Percentiles rank a stretch among this genome's conserved stretches.
These are phyloP conservation scores for Colletotrichum viniferum DNA, from an alignment of 2,329 filamentous ascomycete species.

Conservation along the genomic window DNA sequence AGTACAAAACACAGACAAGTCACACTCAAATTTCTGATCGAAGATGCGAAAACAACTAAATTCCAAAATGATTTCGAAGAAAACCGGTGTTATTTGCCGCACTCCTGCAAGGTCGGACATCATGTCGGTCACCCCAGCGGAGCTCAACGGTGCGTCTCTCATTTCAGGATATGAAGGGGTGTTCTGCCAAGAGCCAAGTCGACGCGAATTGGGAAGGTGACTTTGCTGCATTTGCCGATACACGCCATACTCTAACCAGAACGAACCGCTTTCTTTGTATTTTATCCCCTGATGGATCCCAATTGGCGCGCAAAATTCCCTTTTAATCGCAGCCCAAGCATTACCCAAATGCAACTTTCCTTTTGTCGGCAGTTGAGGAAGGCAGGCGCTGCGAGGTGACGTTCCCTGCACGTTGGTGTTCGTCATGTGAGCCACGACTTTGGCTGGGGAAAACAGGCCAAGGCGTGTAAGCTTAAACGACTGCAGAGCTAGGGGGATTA, in stretches of 20 bases:
- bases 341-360: background rate
- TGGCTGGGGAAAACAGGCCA: background rate
- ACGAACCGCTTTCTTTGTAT: background rate
- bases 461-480: background rate
- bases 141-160: background rate
- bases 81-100: background rate
- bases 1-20: background rate
- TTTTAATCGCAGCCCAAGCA: background rate
- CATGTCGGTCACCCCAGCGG: background rate
- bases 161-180: background rate
- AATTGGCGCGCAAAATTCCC: background rate
- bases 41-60: background rate
- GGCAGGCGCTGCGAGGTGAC: background rate
- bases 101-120: background rate
- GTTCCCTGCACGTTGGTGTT: background rate
- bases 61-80: background rate
- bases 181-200: background rate
- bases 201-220: background rate
- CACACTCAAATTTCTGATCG: background rate
- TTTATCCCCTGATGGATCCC: background rate
- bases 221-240: background rate
- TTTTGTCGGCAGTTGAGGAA: background rate
- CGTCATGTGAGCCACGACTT: background rate
- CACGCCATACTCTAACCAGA: background rate
- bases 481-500: background rate